A percentile compares a stretch with the other conserved stretches of the same genome.
These are phyloP conservation scores for Capsella rubella DNA, from an alignment of 441 rosid genomes.

Conservation along the genomic window DNA sequence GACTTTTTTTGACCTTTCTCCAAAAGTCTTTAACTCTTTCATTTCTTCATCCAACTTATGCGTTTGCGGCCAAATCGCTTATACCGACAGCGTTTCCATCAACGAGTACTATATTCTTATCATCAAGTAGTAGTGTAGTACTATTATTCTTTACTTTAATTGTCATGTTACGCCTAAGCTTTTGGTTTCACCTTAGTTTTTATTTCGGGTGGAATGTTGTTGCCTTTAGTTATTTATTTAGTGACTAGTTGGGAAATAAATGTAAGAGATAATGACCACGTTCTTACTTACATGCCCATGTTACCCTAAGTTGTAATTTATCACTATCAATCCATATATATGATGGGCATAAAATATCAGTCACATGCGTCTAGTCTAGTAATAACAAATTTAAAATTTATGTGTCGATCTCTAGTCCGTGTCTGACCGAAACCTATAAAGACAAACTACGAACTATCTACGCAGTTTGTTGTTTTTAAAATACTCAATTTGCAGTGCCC, in stretches of 20 bases:
- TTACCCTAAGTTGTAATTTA: constrained; percentile 21
- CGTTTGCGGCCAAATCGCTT: constrained; percentile 38
- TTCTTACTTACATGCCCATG: constrained; percentile 34
- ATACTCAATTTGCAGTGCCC: not conserved
- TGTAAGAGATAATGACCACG: not conserved
- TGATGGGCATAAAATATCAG: not conserved
- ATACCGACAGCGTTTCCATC: constrained; percentile 7
- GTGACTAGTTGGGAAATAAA: constrained; percentile 9
- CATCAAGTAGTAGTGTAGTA: not conserved
- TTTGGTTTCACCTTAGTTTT: constrained; percentile 9
- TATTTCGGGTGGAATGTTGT: constrained; percentile 1
- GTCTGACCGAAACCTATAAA: not conserved
- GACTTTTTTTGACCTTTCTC: constrained; percentile 18
- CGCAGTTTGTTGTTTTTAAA: not conserved
- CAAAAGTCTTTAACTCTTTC: not conserved
- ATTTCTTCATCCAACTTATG: not conserved
- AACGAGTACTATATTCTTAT: not conserved
- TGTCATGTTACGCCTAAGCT: constrained; percentile 30
- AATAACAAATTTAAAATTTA: not conserved
- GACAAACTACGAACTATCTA: not conserved
- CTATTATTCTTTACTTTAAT: constrained; percentile 12
- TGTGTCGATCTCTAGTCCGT: constrained; percentile 10
- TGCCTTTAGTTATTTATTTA: not conserved
- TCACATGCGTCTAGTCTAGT: constrained; percentile 30
- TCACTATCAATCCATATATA: not conserved